Evolutionary conservation across 1,139 yeast genomes (phyloP).

Genomic region (Debaryomyces subglobosus): DNA sequence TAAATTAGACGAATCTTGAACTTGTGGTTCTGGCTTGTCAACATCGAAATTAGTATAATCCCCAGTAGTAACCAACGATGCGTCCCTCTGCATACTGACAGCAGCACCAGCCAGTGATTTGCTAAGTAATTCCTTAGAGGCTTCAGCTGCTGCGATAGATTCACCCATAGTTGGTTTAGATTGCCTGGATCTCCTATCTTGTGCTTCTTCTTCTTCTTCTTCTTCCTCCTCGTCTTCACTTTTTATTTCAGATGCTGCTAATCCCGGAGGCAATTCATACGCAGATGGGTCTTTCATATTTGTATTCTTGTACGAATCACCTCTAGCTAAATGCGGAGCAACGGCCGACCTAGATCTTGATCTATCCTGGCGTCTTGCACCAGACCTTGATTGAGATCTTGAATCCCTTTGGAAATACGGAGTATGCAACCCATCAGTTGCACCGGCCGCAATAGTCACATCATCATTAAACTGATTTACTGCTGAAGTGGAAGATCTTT

Average conservation of each 20-base stretch:
- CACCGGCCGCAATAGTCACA: neutral
- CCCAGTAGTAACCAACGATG: conserved; percentile 51
- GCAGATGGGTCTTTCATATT: conserved; percentile 42
- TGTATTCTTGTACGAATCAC: conserved; percentile 62
- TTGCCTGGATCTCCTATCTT: conserved; percentile 46
- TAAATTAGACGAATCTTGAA: conserved; percentile 20
- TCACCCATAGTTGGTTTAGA: conserved; percentile 55
- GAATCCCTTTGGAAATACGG: conserved; percentile 48
- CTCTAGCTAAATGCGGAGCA: conserved; percentile 65
- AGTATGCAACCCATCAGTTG: conserved; percentile 36
- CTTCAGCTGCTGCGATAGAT: conserved; percentile 50
- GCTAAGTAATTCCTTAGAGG: conserved; percentile 15
- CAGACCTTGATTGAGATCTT: conserved; percentile 30
- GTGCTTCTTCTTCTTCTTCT: conserved; percentile 27
- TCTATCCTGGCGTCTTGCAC: conserved; percentile 21
- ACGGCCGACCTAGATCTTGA: conserved; percentile 35
- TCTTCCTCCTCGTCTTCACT: conserved; percentile 13
- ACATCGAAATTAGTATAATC: conserved; percentile 53
- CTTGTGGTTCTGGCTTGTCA: conserved; percentile 34
- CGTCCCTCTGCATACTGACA: conserved; percentile 31
- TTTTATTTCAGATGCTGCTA: conserved; percentile 20
- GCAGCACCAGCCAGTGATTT: conserved; percentile 13
- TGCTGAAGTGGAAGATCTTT: neutral
- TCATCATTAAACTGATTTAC: neutral
- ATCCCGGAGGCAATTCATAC: conserved; percentile 50